Evolutionary conservation across 108 stramenopile genomes (phyloP), one percentile per base, ranked within the genome.

Genomic region (Conticribra guillardii): DNA sequence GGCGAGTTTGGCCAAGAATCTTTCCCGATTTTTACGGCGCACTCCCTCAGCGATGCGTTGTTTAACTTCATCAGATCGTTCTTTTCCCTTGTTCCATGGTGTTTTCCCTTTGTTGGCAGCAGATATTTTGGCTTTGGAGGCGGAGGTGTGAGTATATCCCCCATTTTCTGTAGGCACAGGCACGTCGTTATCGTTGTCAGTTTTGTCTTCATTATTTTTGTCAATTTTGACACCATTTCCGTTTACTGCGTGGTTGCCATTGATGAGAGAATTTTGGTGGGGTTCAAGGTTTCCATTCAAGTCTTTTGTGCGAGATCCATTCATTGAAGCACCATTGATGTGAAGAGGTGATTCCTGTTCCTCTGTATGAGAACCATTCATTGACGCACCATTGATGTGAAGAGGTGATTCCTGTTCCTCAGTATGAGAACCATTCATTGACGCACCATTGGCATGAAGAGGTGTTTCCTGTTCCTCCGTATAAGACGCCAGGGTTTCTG

Each of bases 81-180:
- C 14, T 68, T 85, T 82, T 11, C 93, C 93, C 67, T 91, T 94
- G 73, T 94, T 94, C 93, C 93, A 94, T 3, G 93, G 93, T 21
- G 78, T 82, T 71, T 89, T 94, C 14, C 93, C 93, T 67, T 88
- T 89, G 75, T 94, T 94, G 69, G 93, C 93, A 1, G 87, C 87
- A 1, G 86, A 85, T 62, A 94, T 94, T 78, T 94, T 94, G 26
- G 90, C 89, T 37, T 73, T 71, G 49, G 85, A 87, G 14, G 88
- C 84, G 21, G 57, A 65, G 0, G 92, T 93, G 72, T 93, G 92
- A 8, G 85, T 62, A 54, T 68, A 93, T 1, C 92, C 92, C 24
- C 92, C 92, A 71, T 86, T 89, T 29, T 19, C 87, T 27, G 92
- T 93, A 21, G 86, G 89, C 29, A 24, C 23, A 18, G 88, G 82